phyloP scores from a whole-genome alignment of 306 rosid species.

The Hippophae rhamnoides region DNA sequence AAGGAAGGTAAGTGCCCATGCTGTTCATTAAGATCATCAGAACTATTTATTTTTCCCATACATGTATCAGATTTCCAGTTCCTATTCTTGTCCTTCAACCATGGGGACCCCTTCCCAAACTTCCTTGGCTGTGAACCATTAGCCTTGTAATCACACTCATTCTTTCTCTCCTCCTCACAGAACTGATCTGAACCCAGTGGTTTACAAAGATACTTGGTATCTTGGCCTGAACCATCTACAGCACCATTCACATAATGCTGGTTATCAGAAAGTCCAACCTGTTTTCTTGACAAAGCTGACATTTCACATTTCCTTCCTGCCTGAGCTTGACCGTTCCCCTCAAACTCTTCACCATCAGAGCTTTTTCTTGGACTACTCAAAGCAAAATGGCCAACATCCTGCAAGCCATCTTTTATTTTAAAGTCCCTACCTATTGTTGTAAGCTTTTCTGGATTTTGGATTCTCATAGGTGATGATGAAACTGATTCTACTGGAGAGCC shows the following conservation, averaged over 20 bases:
- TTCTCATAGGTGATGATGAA: constrained; percentile 94
- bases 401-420: constrained; percentile 44
- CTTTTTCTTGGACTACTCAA: constrained; percentile 45
- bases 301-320: constrained; percentile 44
- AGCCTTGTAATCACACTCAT: constrained; percentile 27
- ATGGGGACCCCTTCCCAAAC: constrained; percentile 40
- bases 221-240: constrained; percentile 37
- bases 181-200: constrained; percentile 33
- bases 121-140: constrained; percentile 42
- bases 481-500: constrained; percentile 99
- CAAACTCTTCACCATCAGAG: constrained; percentile 57
- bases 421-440: constrained; percentile 24
- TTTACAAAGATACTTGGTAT: constrained; percentile 32
- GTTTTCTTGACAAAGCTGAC: constrained; percentile 33
- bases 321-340: constrained; percentile 51
- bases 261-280: constrained; percentile 27
- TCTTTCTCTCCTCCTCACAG: constrained; percentile 41
- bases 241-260: constrained; percentile 30
- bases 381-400: constrained; percentile 28
- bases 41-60: constrained; percentile 37
- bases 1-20: constrained; percentile 30
- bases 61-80: constrained; percentile 38
- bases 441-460: constrained; percentile 48
- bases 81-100: constrained; percentile 48
- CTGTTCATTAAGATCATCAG: constrained; percentile 37